These are phyloP conservation scores for Dicorynia guianensis DNA, from an alignment of 306 rosid species.

Conservation along the genomic window DNA sequence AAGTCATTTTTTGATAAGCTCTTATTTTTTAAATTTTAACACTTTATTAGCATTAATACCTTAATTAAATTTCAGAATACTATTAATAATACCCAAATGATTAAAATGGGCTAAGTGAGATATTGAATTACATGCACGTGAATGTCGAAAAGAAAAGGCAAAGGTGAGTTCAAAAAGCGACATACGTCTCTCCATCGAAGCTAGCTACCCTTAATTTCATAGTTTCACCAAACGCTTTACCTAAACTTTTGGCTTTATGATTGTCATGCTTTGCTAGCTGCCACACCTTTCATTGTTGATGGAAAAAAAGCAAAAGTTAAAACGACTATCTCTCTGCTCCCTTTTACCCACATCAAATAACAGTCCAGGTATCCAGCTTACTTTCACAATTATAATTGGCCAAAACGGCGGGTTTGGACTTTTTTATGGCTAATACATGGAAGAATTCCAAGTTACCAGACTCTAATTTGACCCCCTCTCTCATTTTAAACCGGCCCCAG, in stretches of 20 bases:
- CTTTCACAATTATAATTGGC: conserved; percentile 1
- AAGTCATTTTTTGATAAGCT: no score
- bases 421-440: neutral
- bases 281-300: neutral
- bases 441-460: neutral
- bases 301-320: neutral
- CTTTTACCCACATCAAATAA: conserved; percentile 42
- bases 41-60: no score
- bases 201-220: conserved; percentile 27
- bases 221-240: conserved; percentile 44
- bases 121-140: neutral
- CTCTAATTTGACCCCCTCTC: neutral
- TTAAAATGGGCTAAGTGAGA: conserved; percentile 1
- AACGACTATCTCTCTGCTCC: conserved; percentile 13
- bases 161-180: conserved; percentile 43
- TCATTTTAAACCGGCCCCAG: neutral
- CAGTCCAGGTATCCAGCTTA: neutral
- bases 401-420: conserved; percentile 7
- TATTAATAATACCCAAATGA: no score
- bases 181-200: conserved; percentile 42
- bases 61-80: no score
- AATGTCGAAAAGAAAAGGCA: conserved; percentile 3
- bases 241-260: conserved; percentile 55
- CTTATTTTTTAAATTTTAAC: no score
- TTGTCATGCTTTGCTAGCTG: conserved; percentile 1